Percentiles rank a stretch among this genome's conserved stretches.
phyloP scores from a whole-genome alignment of 768 basidiomycete genomes.

The Kwoniella bestiolae region DNA sequence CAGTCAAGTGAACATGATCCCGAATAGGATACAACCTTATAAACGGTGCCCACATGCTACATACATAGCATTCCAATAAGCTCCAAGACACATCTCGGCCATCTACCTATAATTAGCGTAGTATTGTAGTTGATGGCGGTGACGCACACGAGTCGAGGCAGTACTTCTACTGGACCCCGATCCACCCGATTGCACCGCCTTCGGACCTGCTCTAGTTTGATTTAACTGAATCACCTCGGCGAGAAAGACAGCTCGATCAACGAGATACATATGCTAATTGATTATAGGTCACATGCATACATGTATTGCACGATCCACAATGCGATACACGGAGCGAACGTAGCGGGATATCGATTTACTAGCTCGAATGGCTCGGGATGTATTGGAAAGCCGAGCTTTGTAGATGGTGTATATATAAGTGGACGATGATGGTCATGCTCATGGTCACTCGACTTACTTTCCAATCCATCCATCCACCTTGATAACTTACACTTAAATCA shows the following conservation, averaged over 20 bases:
- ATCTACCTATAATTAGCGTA: background rate
- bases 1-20: too few relatives aligned
- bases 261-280: background rate
- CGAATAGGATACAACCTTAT: too few relatives aligned
- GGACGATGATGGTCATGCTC: too few relatives aligned
- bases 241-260: background rate
- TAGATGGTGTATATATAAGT: background rate
- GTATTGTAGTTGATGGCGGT: background rate
- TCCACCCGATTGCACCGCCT: background rate
- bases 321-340: too few relatives aligned
- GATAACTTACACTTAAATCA: background rate
- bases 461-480: background rate
- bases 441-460: background rate
- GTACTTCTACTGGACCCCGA: background rate
- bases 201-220: constrained; percentile 10
- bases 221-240: background rate
- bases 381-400: background rate
- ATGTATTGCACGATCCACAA: background rate
- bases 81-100: background rate
- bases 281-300: constrained; percentile 1
- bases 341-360: background rate
- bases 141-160: background rate
- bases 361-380: background rate
- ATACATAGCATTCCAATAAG: background rate
- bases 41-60: too few relatives aligned